A percentile compares a stretch with the other conserved stretches of the same genome.
Evolutionary conservation across 495 filamentous ascomycete species (phyloP).

Genomic region (Echria macrotheca): DNA sequence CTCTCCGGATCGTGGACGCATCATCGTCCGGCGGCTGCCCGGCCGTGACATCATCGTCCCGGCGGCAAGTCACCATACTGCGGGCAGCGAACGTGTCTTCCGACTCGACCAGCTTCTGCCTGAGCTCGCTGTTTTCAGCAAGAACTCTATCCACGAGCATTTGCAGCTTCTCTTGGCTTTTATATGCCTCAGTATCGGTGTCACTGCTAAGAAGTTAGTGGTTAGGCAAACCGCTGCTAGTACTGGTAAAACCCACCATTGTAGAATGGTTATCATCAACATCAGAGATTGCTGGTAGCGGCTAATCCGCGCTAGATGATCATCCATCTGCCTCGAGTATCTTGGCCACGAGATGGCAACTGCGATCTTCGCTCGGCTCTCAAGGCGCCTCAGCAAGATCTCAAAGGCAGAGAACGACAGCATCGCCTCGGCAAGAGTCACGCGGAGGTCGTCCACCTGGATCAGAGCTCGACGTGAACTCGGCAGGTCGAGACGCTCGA

Average conservation of each 20-base stretch:
- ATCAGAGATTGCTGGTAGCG: slow-evolving; percentile 8
- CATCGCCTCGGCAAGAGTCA: slow-evolving; percentile 9
- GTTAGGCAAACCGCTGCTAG: no score
- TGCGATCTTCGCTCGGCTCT: not conserved
- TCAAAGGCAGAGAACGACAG: slow-evolving; percentile 7
- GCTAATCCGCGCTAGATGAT: slow-evolving; percentile 3
- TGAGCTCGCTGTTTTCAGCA: slow-evolving; percentile 5
- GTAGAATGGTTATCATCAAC: slow-evolving; percentile 12
- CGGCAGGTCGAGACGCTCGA: not conserved
- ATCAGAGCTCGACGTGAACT: not conserved
- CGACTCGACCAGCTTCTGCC: not conserved
- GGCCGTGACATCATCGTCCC: no score
- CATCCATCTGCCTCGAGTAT: slow-evolving; percentile 7
- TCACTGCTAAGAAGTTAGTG: no score
- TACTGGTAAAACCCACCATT: slow-evolving; percentile 12
- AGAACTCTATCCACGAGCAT: not conserved
- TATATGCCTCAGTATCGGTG: no score
- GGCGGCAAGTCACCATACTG: no score
- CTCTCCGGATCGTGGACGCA: no score
- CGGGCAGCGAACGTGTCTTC: no score
- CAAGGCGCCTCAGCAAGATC: not conserved
- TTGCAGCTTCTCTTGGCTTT: no score
- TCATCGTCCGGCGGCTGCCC: no score
- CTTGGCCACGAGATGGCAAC: not conserved
- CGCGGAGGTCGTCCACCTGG: slow-evolving; percentile 10